Evolutionary conservation across 2,329 filamentous ascomycete genomes (phyloP).

Genomic region (Epichloe baconii): DNA sequence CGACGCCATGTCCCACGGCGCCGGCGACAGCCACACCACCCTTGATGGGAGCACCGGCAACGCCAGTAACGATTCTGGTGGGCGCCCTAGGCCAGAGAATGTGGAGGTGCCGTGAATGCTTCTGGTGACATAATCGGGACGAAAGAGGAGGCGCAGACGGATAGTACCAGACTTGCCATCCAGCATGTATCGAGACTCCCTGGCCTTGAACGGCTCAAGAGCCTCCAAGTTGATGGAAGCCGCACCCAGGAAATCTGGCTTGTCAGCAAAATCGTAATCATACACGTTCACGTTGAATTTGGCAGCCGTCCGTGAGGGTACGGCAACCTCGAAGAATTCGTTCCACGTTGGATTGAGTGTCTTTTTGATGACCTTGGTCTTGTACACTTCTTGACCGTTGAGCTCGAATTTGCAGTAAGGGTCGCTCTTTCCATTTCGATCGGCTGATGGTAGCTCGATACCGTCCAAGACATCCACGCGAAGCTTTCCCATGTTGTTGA

Average conservation of each 20-base stretch:
- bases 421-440: constrained; percentile 93
- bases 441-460: constrained; percentile 76
- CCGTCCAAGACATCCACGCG: constrained; percentile 89
- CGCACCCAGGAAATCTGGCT: constrained; percentile 78
- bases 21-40: constrained; percentile 67
- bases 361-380: constrained; percentile 95
- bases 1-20: constrained; percentile 62
- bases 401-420: constrained; percentile 92
- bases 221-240: constrained; percentile 62
- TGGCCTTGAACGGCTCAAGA: constrained; percentile 73
- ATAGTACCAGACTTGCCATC: constrained; percentile 84
- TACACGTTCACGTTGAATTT: constrained; percentile 75
- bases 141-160: constrained; percentile 77
- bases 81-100: constrained; percentile 79
- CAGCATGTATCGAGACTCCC: constrained; percentile 61
- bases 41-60: constrained; percentile 84
- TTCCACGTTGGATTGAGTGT: constrained; percentile 92
- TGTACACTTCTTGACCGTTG: constrained; percentile 81
- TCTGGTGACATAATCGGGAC: constrained; percentile 79
- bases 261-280: constrained; percentile 95
- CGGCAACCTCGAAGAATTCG: constrained; percentile 76
- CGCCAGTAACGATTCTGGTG: constrained; percentile 72
- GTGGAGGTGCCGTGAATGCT: constrained; percentile 82
- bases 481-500: constrained; percentile 96
- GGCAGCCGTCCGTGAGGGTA: constrained; percentile 74